Evolutionary conservation across 331 rosid genomes (phyloP).

Genomic region (Spiraea crenata): DNA sequence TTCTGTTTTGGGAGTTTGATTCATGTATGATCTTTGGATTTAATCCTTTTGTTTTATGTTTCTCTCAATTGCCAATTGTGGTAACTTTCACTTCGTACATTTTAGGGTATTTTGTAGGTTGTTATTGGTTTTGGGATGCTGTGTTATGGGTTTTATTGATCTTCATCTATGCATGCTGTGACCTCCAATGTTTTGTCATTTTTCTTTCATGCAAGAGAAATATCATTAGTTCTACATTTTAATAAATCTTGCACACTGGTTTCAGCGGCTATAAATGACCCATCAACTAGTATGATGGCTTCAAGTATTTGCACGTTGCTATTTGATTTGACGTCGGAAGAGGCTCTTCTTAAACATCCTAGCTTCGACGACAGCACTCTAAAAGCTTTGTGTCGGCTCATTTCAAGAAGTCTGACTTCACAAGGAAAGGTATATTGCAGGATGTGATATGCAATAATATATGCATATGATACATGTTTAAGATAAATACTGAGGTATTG

Average conservation of each 20-base stretch:
- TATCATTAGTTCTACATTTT: conserved; percentile 18
- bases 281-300: conserved; percentile 68
- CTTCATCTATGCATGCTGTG: conserved; percentile 1
- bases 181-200: not conserved
- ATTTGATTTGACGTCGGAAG: conserved; percentile 75
- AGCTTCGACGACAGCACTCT: conserved; percentile 48
- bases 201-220: conserved; percentile 1
- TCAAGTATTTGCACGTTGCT: conserved; percentile 70
- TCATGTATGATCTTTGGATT: not conserved
- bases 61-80: not conserved
- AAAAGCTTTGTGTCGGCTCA: conserved; percentile 49
- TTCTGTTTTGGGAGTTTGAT: not conserved
- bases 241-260: conserved; percentile 25
- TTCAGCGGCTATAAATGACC: conserved; percentile 56
- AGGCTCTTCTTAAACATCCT: conserved; percentile 56
- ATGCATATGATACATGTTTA: not conserved
- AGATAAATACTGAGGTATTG: not conserved
- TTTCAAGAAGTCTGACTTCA: conserved; percentile 61
- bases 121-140: not conserved
- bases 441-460: not conserved
- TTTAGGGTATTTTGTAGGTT: not conserved
- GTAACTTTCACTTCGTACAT: not conserved
- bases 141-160: not conserved
- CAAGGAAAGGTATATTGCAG: conserved; percentile 50
- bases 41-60: no score